Evolutionary conservation across 2,329 filamentous ascomycete species (phyloP), one percentile per base, ranked within the genome.

Genomic region (Xylariaceae sp.): DNA sequence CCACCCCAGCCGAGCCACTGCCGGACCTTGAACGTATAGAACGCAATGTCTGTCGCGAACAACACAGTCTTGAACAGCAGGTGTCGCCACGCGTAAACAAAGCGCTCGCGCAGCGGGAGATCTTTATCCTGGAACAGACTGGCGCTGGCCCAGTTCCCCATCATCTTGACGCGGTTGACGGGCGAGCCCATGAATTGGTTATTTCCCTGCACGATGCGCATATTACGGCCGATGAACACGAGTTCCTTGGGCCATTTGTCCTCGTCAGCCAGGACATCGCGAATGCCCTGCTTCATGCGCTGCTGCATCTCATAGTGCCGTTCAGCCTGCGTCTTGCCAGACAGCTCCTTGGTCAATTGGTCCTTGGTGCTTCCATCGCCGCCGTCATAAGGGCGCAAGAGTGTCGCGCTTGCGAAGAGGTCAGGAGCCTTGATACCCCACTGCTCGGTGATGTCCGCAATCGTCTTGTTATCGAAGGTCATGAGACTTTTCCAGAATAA

Each of bases 381-480:
- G 58, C 95, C 95, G 59, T 91, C 85, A 75, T 99, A 98, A 0
- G 95, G 95, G 11, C 90, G 83, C 86, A 98, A 86, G 44, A 98
- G 81, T 1, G 93, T 97, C 1, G 91, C 92, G 43, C 87, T 92
- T 12, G 95, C 95, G 67, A 99, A 97, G 44, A 98, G 84, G 71
- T 98, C 95, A 0, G 91, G 84, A 21, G 92, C 92, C 64, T 87
- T 89, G 69, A 98, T 89, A 41, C 95, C 95, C 95, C 95, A 99
- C 53, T 86, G 77, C 19, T 78, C 77, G 6, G 92, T 92, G 58
- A 97, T 87, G 19, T 85, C 79, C 51, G 77, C 74, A 50, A 98
- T 87, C 2, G 89, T 91, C 19, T 82, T 78, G 75, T 97, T 96
- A 79, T 99, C 95, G 65, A 98, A 95, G 0, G 92, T 92, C 79